Evolutionary conservation across 2,329 filamentous ascomycete species (phyloP), one percentile per base, ranked within the genome.

Genomic region (Penicillium sp.): DNA sequence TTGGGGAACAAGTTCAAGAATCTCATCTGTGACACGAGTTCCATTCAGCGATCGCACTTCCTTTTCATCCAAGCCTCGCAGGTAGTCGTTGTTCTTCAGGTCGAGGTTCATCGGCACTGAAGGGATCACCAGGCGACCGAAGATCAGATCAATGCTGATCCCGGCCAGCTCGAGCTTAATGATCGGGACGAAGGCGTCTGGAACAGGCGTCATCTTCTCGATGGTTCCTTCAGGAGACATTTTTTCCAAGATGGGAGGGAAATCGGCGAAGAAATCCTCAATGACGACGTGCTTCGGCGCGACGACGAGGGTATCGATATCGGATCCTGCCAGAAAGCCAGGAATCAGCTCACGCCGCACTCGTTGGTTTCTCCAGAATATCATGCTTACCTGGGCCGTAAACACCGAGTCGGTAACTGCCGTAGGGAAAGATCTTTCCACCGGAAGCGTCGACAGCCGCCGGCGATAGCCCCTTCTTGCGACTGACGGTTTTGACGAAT

Each of bases 281-380:
- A 90, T 87, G 11, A 83, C 83, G 46, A 97, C 88, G 66, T 96
- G 91, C 74, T 90, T 92, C 9, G 94, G 94, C 13, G 87, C 92
- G 45, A 96, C 88, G 53, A 97, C 86, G 46, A 99, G 83, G 1
- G 94, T 96, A 76, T 99, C 94, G 64, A 99, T 97, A 84, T 99
- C 94, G 42, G 94, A 97, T 45, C 91, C 91, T 83, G 41, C 36
- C 43, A 53, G n/a, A 40, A 18, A 39, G 43, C 11, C 39, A 25
- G 49, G 49, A 50, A 50, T 49, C 18, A 51, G 20, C 31, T 24
- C 5, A 9, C 4, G 2, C 6, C 35, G 2, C 9, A 13, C 33
- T 5, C 1, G n/a, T 18, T 5, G 1, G 7, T 27, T 3, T 25
- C 13, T 38, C 27, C 27, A 2, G 16, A 39, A 11, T 16, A n/a